These are phyloP conservation scores for Globomyces pollinis-pini DNA, from an alignment of 192 early-diverging fungal species.

Conservation along the genomic window DNA sequence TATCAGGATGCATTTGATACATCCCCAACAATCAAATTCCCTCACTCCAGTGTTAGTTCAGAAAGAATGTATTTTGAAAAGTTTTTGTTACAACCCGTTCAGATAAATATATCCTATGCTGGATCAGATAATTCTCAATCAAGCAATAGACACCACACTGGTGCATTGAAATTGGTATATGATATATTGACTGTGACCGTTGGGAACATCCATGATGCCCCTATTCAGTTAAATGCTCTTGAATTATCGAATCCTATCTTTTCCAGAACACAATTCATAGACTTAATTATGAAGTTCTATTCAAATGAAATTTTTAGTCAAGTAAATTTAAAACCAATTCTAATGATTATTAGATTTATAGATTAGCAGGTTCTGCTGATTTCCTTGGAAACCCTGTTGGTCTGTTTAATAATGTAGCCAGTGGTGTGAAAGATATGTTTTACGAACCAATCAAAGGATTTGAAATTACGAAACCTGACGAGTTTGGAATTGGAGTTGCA, in stretches of 20 bases:
- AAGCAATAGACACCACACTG: constrained; percentile 25
- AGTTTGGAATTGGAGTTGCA: constrained; percentile 85
- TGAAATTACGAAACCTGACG: constrained; percentile 89
- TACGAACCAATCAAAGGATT: constrained; percentile 97
- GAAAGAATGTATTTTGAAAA: constrained; percentile 88
- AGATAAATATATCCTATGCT: constrained; percentile 90
- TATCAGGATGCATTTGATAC: constrained; percentile 25
- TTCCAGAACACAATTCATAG: constrained; percentile 61
- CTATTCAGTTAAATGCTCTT: constrained; percentile 76
- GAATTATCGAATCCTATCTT: constrained; percentile 83
- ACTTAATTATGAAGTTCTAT: constrained; percentile 80
- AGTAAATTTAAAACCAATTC: too few relatives aligned
- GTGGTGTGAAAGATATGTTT: constrained; percentile 91
- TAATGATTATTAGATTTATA: too few relatives aligned
- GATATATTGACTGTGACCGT: constrained; percentile 92
- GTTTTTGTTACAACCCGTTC: constrained; percentile 87
- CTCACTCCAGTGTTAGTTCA: constrained; percentile 56
- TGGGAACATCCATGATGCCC: constrained; percentile 94
- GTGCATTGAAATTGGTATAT: constrained; percentile 37
- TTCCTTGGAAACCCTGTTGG: constrained; percentile 97
- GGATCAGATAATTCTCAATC: constrained; percentile 58
- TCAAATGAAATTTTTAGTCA: constrained; percentile 85
- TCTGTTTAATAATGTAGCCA: constrained; percentile 89
- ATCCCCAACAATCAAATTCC: constrained; percentile 62
- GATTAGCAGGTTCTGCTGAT: constrained; percentile 90